Conservation (phyloP, 805 yeast species). For the Starmerella powellii region DNA sequence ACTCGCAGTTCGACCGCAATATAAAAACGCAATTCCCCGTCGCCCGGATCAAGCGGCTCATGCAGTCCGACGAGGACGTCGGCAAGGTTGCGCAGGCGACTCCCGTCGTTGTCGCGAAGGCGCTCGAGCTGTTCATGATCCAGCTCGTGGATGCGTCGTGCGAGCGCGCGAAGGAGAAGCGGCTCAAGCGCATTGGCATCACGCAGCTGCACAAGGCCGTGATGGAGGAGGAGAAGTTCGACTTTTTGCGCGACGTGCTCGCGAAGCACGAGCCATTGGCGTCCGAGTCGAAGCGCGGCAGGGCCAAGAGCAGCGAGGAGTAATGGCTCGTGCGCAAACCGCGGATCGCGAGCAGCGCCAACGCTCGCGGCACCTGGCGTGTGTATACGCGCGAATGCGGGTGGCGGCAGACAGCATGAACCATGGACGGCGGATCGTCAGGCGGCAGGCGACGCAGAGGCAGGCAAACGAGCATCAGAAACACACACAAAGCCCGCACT, state of each 20-base stretch:
- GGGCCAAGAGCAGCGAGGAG: not conserved
- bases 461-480: too few species aligned
- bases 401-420: too few species aligned
- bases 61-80: conserved; percentile 97
- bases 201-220: conserved; percentile 77
- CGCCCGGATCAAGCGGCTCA: conserved; percentile 87
- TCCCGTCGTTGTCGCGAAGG: conserved; percentile 94
- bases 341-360: too few species aligned
- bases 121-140: conserved; percentile 83
- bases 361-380: too few species aligned
- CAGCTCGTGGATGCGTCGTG: conserved; percentile 76
- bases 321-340: not conserved
- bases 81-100: conserved; percentile 99
- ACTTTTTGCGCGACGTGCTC: conserved; percentile 71
- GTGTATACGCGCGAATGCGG: too few species aligned
- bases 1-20: conserved; percentile 23
- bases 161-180: conserved; percentile 59
- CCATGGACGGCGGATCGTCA: too few species aligned
- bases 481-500: too few species aligned
- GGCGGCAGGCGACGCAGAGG: too few species aligned
- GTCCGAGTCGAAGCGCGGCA: conserved; percentile 18
- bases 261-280: conserved; percentile 41
- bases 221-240: conserved; percentile 77
- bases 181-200: conserved; percentile 70
- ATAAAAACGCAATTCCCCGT: conserved; percentile 36